A percentile compares a stretch with the other conserved stretches of the same genome.
phyloP scores from a whole-genome alignment of 2,329 filamentous ascomycete species.

The Mycocentrospora acerina region DNA sequence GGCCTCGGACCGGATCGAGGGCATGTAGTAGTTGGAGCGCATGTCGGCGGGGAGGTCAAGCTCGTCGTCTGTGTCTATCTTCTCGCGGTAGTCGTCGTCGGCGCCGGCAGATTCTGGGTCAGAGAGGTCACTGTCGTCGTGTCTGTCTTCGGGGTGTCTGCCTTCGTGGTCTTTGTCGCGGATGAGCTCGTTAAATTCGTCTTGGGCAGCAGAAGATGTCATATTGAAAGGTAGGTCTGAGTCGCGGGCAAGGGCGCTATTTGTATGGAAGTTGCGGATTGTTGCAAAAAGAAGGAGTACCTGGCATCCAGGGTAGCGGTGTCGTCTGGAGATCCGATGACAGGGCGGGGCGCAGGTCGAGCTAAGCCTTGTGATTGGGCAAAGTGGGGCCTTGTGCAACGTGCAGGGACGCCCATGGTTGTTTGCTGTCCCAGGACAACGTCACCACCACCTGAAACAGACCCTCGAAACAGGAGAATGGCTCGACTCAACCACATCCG shows the following conservation, averaged over 20 bases:
- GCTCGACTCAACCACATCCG: not conserved
- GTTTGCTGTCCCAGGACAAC: constrained; percentile 14
- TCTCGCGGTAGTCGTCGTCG: constrained; percentile 57
- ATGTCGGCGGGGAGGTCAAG: constrained; percentile 53
- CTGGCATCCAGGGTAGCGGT: constrained; percentile 6
- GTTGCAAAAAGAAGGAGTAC: constrained; percentile 7
- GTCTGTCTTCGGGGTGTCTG: constrained; percentile 52
- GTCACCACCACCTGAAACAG: constrained; percentile 19
- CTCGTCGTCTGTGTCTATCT: constrained; percentile 55
- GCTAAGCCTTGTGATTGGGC: constrained; percentile 22
- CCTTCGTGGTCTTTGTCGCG: constrained; percentile 47
- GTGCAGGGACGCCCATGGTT: constrained; percentile 6
- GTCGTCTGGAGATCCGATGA: constrained; percentile 4
- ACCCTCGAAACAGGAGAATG: constrained; percentile 24
- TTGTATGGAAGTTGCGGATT: constrained; percentile 13
- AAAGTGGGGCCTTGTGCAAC: constrained; percentile 12
- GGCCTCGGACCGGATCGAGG: constrained; percentile 66
- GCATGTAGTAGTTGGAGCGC: constrained; percentile 57
- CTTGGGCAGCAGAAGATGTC: constrained; percentile 48
- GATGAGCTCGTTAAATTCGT: constrained; percentile 56
- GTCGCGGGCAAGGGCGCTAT: constrained; percentile 8
- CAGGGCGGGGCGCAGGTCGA: constrained; percentile 14
- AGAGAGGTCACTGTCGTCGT: constrained; percentile 62
- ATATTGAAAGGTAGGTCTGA: constrained; percentile 34
- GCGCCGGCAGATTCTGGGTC: constrained; percentile 56